These are phyloP conservation scores for Coemansia sp. DNA, from an alignment of 192 early-diverging fungal species.

Conservation along the genomic window DNA sequence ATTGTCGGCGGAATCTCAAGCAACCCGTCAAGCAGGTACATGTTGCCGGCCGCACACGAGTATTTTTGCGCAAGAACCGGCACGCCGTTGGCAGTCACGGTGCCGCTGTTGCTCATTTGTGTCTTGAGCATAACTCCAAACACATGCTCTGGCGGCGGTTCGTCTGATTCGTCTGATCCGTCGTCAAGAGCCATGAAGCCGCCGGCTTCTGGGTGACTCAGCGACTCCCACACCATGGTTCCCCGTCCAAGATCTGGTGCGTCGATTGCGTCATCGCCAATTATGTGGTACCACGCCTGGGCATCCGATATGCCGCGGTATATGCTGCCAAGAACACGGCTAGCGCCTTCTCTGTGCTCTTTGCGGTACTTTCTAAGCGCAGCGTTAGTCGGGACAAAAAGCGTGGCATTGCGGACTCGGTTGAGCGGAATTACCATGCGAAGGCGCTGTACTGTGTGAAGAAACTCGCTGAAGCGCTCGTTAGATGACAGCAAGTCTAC, in stretches of 20 bases:
- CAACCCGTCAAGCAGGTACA: conserved; percentile 37
- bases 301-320: conserved; percentile 40
- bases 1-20: conserved; percentile 44
- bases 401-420: conserved; percentile 53
- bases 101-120: conserved; percentile 4
- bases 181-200: background rate
- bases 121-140: conserved; percentile 45
- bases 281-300: conserved; percentile 51
- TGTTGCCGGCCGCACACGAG: conserved; percentile 39
- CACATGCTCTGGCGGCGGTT: background rate
- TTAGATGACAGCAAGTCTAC: conserved; percentile 60
- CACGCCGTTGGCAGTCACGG: conserved; percentile 30
- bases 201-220: conserved; percentile 12
- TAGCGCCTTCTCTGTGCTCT: conserved; percentile 15
- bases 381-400: conserved; percentile 61
- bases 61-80: conserved; percentile 27
- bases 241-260: conserved; percentile 10
- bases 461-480: conserved; percentile 51
- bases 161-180: background rate
- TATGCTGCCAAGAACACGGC: conserved; percentile 6
- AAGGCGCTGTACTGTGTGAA: conserved; percentile 56
- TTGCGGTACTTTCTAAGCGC: conserved; percentile 45
- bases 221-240: conserved; percentile 48
- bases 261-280: conserved; percentile 26
- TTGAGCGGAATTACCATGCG: conserved; percentile 59